Base-by-base conservation (phyloP, 1,284 basidiomycete genomes). In the Ceratobasidium sp. region DNA sequence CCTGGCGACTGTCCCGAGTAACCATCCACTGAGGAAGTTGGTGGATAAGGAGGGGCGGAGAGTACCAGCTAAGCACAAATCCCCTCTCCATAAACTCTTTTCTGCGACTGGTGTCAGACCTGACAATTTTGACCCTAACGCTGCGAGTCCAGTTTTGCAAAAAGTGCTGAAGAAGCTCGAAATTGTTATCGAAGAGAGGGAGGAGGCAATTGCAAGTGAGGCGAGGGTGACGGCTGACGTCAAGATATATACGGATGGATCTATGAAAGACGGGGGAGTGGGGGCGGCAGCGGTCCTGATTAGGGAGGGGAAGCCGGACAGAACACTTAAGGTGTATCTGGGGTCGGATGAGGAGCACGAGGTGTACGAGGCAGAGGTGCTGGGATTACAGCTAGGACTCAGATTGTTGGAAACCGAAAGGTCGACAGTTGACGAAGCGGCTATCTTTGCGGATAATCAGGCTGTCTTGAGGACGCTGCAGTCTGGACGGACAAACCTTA, bases 341-440 rank as follows among this genome's bases (percentile, higher is more conserved):
- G 73, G 73, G 26, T 23, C 54, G 15, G 62, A 59, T 20, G 42
- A 33, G 46, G 54, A 77, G 54, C 78, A 79, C 66, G 75, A 67
- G 38, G 73, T 79, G 2, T 79, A 70, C 52, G 74, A 79, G 48
- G 78, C 78, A 13, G 74, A 79, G 56, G 40, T 79, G 15, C 52
- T 79, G 10, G 74, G 78, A 1, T 40, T 78, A n/a, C n/a, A 62
- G 26, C 52, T 78, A 17, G 71, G 61, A 4, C 44, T 73, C 12
- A 13, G 74, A 23, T 42, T 78, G 50, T 62, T 78, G 59, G 66
- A 33, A 33, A 46, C 23, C 7, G 77, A 78, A 46, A 6, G 65
- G 20, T 4, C 28, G 40, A 2, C 15, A 17, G 26, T 50, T 13
- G 20, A 46, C 1, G 23, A 42, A 7, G 71, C 59, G 5, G 33